Evolutionary conservation across 495 filamentous ascomycete genomes (phyloP).

Genomic region (Sordaria brevicollis): DNA sequence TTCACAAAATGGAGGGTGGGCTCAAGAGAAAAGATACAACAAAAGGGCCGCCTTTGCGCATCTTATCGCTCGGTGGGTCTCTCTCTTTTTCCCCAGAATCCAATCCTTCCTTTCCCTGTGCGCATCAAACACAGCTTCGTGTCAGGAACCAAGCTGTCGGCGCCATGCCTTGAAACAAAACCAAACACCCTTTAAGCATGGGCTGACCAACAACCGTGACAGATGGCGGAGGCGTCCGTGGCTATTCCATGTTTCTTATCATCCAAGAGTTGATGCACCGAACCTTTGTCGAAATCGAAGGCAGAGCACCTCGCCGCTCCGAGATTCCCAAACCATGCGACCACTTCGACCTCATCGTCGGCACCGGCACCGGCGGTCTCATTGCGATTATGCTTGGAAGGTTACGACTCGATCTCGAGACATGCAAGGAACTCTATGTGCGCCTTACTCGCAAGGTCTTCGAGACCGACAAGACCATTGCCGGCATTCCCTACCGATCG

Average conservation of each 20-base stretch:
- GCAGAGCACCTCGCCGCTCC: constrained; percentile 68
- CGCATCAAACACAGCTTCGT: background rate
- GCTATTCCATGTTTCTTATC: constrained; percentile 93
- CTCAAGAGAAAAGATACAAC: constrained; percentile 77
- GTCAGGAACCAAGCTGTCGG: background rate
- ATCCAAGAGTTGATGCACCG: constrained; percentile 94
- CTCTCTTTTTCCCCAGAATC: constrained; percentile 15
- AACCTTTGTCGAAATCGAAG: constrained; percentile 77
- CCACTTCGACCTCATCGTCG: constrained; percentile 93
- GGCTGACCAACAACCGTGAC: background rate
- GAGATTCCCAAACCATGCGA: constrained; percentile 97
- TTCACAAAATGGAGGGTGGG: constrained; percentile 14
- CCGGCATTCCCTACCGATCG: constrained; percentile 83
- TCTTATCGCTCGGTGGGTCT: constrained; percentile 76
- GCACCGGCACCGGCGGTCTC: constrained; percentile 87
- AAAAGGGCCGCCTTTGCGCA: constrained; percentile 83
- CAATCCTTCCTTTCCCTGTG: background rate
- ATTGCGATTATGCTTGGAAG: constrained; percentile 96
- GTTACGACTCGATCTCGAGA: constrained; percentile 83
- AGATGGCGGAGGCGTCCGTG: constrained; percentile 96
- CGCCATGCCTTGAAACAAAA: background rate
- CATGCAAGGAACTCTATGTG: constrained; percentile 92
- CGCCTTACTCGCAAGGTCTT: constrained; percentile 90
- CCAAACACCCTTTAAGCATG: constrained; percentile 2
- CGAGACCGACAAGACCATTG: constrained; percentile 95